Percentiles rank a stretch among this genome's conserved stretches.
These are phyloP conservation scores for Sugiyamaella neomexicana DNA, from an alignment of 1,139 yeast genomes.

Conservation along the genomic window DNA sequence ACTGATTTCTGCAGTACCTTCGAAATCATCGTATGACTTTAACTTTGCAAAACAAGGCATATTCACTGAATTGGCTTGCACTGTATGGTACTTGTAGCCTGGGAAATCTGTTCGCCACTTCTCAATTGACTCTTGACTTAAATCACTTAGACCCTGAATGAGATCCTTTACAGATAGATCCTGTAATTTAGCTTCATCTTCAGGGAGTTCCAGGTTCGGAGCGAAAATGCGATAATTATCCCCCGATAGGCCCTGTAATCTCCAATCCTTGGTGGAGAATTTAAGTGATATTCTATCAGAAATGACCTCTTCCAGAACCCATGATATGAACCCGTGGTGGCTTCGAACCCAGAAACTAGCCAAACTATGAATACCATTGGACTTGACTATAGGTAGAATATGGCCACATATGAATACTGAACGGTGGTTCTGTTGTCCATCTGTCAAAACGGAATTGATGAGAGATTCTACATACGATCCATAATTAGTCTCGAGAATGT, in stretches of 20 bases:
- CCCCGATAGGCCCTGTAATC: constrained; percentile 31
- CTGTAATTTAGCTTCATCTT: constrained; percentile 5
- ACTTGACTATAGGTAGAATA: constrained; percentile 50
- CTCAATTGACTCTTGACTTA: constrained; percentile 21
- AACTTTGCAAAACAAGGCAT: constrained; percentile 19
- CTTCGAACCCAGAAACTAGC: constrained; percentile 69
- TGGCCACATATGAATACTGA: constrained; percentile 57
- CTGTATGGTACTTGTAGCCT: constrained; percentile 17
- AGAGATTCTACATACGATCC: constrained; percentile 23
- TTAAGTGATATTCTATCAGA: constrained; percentile 73
- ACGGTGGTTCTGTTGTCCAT: neutral
- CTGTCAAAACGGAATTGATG: constrained; percentile 10
- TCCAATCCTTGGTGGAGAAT: constrained; percentile 38
- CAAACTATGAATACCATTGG: constrained; percentile 40
- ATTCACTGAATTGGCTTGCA: constrained; percentile 8
- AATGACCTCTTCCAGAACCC: constrained; percentile 86
- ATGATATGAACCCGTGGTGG: constrained; percentile 66
- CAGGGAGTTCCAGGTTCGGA: constrained; percentile 22
- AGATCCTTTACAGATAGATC: constrained; percentile 16
- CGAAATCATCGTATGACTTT: constrained; percentile 9
- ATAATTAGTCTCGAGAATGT: constrained; percentile 73
- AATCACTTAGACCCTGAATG: constrained; percentile 23
- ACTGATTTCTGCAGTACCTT: constrained; percentile 17
- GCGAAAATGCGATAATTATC: constrained; percentile 25
- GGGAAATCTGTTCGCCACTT: constrained; percentile 15